Base-by-base conservation (phyloP, 805 yeast genomes). In the Saccharomycopsis malanga region DNA sequence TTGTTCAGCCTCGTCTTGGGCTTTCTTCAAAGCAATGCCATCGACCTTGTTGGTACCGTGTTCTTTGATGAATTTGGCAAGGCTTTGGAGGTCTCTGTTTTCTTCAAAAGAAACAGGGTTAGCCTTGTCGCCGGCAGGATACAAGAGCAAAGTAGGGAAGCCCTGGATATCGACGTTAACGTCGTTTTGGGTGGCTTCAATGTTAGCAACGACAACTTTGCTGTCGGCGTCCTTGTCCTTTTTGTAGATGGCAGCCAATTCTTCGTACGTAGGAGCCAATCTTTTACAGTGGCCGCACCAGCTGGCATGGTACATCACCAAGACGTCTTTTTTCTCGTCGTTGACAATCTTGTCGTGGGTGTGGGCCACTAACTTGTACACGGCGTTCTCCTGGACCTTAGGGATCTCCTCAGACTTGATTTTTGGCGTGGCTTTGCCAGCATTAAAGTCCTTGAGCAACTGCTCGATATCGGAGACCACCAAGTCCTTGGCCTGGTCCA, bases 241-340 rank as follows among this genome's bases (percentile, higher is more conserved):
- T 51, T 69, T 71, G 66, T 74, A 85, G 46, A 83, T 58, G 43
- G 70, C 80, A 44, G 91, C 97, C 55, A 93, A 76, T 62, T 89
- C 93, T 63, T 86, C 94, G 72, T 80, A 91, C 49, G 72, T 73
- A 61, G 96, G 96, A 44, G 91, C 91, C 64, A 88, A 74, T 67
- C 77, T 85, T 74, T 87, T 87, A 73, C 96, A 87, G 73, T 88
- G 96, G 40, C 96, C 94, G 72, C 96, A 88, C 96, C 96, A 89
- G 69, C 95, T 94, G 42, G 98, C 97, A 62, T 86, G 89, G 69
- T 89, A 91, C 71, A 87, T 85, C 48, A 91, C 95, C 48, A 89
- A 67, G 32, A 85, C 81, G 62, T 84, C 91, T 69, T 79, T 83
- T 18, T 56, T 60, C 44, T 62, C 60, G 58, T 81, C 80, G 25